Conservation (phyloP, 2,329 filamentous ascomycete genomes). For the Aspergillus fischeri region DNA sequence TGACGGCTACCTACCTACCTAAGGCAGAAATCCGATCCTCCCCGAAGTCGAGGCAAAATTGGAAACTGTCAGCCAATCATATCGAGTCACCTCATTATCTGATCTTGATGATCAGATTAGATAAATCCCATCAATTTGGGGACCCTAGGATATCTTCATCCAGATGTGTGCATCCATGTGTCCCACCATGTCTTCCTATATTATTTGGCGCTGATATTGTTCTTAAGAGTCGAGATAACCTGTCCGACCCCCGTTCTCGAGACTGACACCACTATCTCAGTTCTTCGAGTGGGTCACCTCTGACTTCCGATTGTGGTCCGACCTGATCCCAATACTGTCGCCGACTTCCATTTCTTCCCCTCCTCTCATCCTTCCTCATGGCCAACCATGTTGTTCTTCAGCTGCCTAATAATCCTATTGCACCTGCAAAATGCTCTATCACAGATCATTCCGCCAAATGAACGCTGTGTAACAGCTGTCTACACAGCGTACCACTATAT, state of each 20-base stretch:
- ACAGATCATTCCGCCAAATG: slow-evolving; percentile 15
- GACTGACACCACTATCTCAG: background rate
- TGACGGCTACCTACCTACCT: no score
- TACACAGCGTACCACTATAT: slow-evolving; percentile 31
- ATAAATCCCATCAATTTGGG: background rate
- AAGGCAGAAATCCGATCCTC: background rate
- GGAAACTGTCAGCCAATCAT: background rate
- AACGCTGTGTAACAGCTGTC: slow-evolving; percentile 31
- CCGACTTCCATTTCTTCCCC: background rate
- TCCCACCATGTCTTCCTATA: background rate
- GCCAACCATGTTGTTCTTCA: slow-evolving; percentile 15
- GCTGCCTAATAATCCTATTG: slow-evolving; percentile 15
- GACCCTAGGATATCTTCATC: background rate
- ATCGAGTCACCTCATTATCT: background rate
- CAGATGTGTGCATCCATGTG: background rate
- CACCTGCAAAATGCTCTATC: slow-evolving; percentile 5
- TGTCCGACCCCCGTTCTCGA: background rate
- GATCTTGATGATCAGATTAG: background rate
- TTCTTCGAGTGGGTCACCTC: background rate
- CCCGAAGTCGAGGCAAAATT: background rate
- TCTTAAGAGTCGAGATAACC: background rate
- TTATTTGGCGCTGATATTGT: background rate
- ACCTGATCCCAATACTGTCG: background rate
- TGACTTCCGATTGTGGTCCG: background rate
- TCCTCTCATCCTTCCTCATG: background rate